Percentiles rank a stretch among this genome's conserved stretches.
Evolutionary conservation across 768 basidiomycete species (phyloP).

Genomic region (Phylloporus sp.): DNA sequence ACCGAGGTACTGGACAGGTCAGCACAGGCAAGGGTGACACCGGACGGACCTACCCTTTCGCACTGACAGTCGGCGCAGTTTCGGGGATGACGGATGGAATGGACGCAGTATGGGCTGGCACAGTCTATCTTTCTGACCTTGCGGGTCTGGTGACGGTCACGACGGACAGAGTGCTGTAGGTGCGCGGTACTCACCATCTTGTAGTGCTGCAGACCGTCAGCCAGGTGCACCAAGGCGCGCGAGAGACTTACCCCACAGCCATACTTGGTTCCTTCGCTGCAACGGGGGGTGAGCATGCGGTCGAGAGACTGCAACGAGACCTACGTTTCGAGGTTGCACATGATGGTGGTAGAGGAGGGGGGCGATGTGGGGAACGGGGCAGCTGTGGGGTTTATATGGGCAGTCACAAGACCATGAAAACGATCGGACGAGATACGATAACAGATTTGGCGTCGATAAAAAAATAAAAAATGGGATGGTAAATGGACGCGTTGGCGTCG

Average conservation of each 20-base stretch:
- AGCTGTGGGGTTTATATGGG: conserved; percentile 16
- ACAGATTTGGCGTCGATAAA: conserved; percentile 15
- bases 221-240: conserved; percentile 16
- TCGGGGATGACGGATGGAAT: conserved; percentile 38
- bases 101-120: conserved; percentile 34
- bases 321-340: conserved; percentile 59
- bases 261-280: conserved; percentile 69
- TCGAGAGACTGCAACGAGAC: conserved; percentile 20
- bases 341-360: conserved; percentile 17
- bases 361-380: conserved; percentile 9
- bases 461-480: background rate
- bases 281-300: background rate
- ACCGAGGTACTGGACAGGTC: conserved; percentile 48
- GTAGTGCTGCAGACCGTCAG: conserved; percentile 51
- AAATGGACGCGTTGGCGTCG: no score
- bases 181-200: conserved; percentile 50
- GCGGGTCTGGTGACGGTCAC: conserved; percentile 29
- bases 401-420: conserved; percentile 31
- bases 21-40: conserved; percentile 1
- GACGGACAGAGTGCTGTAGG: conserved; percentile 11
- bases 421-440: conserved; percentile 32
- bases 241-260: conserved; percentile 56
- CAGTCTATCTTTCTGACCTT: conserved; percentile 35
- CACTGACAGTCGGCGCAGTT: conserved; percentile 42
- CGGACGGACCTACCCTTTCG: conserved; percentile 36